These are phyloP conservation scores for Vaccinium myrtillus DNA, from an alignment of 148 eudicot genomes.

Conservation along the genomic window DNA sequence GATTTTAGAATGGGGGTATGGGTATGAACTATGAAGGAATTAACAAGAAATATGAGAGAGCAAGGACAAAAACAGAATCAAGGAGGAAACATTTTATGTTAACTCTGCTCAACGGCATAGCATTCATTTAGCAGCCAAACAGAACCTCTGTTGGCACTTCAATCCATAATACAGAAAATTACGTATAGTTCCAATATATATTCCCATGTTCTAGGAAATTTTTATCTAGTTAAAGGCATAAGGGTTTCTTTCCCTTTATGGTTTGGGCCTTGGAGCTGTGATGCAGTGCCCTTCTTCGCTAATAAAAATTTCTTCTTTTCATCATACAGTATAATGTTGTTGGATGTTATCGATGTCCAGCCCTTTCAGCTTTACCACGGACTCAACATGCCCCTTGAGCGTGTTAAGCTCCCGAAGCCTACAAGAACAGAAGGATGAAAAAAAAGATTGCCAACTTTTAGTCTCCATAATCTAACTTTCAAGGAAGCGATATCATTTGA, in stretches of 20 bases:
- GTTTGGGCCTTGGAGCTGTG: slow-evolving; percentile 12
- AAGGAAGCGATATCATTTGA: not conserved
- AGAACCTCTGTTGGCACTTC: slow-evolving; percentile 4
- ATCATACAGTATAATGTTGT: slow-evolving; percentile 79
- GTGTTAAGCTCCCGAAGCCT: slow-evolving; percentile 89
- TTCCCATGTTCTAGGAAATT: slow-evolving; percentile 13
- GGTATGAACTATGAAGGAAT: too few species aligned
- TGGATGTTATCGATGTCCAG: slow-evolving; percentile 82
- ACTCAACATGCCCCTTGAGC: slow-evolving; percentile 87
- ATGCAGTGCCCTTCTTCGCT: not conserved
- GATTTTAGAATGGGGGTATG: too few species aligned
- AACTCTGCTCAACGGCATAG: slow-evolving; percentile 8
- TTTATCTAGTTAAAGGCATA: slow-evolving; percentile 11
- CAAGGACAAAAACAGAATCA: not conserved
- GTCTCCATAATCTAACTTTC: not conserved
- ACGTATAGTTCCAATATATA: not conserved
- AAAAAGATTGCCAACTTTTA: not conserved
- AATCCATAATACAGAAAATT: not conserved
- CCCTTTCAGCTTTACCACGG: slow-evolving; percentile 86
- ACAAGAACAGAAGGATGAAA: not conserved
- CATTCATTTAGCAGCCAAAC: slow-evolving; percentile 13
- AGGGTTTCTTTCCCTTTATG: slow-evolving; percentile 8
- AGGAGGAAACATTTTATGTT: not conserved
- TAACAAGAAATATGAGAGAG: not conserved
- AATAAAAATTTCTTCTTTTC: not conserved